Conservation (phyloP, 2,329 filamentous ascomycete genomes). For the Aspergillus sp. region DNA sequence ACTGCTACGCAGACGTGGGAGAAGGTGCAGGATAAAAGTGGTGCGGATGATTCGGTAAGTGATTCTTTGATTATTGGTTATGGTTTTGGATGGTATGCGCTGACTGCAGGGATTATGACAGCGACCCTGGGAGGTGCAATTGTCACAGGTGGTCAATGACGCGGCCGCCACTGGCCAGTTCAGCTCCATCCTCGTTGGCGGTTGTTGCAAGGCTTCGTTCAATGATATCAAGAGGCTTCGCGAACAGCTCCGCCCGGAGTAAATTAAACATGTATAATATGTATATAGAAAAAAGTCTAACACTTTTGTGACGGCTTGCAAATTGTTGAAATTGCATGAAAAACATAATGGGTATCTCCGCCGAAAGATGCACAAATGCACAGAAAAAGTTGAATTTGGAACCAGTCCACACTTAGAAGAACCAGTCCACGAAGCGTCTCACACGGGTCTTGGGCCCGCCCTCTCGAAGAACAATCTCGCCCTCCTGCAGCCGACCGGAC, state of each 20-base stretch:
- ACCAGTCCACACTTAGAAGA: slow-evolving; percentile 20
- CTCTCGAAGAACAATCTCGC: slow-evolving; percentile 25
- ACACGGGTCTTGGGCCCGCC: slow-evolving; percentile 21
- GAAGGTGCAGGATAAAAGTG: slow-evolving; percentile 20
- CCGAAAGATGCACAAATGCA: slow-evolving; percentile 23
- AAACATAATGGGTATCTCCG: slow-evolving; percentile 18
- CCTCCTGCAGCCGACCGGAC: slow-evolving; percentile 35
- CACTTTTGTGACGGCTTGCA: not conserved
- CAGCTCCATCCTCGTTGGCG: slow-evolving; percentile 44
- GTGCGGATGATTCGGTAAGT: slow-evolving; percentile 23
- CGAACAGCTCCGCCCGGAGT: slow-evolving; percentile 17
- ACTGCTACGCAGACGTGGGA: slow-evolving; percentile 63
- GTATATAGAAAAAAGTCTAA: not conserved
- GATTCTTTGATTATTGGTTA: not conserved
- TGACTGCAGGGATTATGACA: slow-evolving; percentile 15
- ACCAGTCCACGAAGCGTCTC: slow-evolving; percentile 30
- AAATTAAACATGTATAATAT: not conserved
- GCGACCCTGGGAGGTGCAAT: slow-evolving; percentile 40
- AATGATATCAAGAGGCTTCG: slow-evolving; percentile 36
- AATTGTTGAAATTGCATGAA: slow-evolving; percentile 8
- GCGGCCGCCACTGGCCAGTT: slow-evolving; percentile 31
- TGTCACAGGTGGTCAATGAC: slow-evolving; percentile 37
- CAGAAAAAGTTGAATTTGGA: slow-evolving; percentile 9
- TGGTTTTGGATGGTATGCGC: not conserved
- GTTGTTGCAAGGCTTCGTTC: slow-evolving; percentile 50